A percentile compares a stretch with the other conserved stretches of the same genome.
Conservation (phyloP, 345 rosid species). For the Populus simonii region DNA sequence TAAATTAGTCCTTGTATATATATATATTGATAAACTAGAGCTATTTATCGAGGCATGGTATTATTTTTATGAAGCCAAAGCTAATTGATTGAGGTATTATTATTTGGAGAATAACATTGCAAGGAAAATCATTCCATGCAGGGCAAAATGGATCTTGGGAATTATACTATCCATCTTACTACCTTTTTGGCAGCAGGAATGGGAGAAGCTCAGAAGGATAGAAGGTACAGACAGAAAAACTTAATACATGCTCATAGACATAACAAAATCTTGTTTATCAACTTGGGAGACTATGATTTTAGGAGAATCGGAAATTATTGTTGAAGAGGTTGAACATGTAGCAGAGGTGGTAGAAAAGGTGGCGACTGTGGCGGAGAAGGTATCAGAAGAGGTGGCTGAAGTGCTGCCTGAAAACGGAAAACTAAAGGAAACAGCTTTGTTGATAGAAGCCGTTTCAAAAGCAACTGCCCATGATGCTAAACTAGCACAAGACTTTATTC, state of each 20-base stretch:
- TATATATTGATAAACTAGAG: too few species aligned
- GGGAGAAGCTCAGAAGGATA: constrained; percentile 38
- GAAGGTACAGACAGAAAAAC: constrained; percentile 37
- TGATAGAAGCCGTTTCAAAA: constrained; percentile 52
- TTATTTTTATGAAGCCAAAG: too few species aligned
- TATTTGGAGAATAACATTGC: not conserved
- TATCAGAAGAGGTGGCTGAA: constrained; percentile 27
- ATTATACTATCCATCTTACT: constrained; percentile 41
- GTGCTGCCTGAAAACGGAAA: constrained; percentile 49
- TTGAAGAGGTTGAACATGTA: constrained; percentile 48
- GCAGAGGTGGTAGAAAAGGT: constrained; percentile 41
- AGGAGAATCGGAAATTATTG: constrained; percentile 39
- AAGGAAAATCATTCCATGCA: constrained; percentile 20
- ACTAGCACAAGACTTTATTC: constrained; percentile 40
- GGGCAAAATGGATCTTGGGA: constrained; percentile 66
- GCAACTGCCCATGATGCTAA: constrained; percentile 64
- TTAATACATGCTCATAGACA: not conserved
- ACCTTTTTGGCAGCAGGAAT: constrained; percentile 53
- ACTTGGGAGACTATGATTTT: not conserved
- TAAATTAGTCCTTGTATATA: too few species aligned
- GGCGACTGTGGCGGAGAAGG: constrained; percentile 26
- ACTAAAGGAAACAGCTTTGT: constrained; percentile 53
- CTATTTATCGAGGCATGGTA: too few species aligned
- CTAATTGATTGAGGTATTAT: not conserved
- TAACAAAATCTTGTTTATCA: not conserved